Conservation (phyloP, 371 early-diverging fungal genomes). For the Coemansia sp. region DNA sequence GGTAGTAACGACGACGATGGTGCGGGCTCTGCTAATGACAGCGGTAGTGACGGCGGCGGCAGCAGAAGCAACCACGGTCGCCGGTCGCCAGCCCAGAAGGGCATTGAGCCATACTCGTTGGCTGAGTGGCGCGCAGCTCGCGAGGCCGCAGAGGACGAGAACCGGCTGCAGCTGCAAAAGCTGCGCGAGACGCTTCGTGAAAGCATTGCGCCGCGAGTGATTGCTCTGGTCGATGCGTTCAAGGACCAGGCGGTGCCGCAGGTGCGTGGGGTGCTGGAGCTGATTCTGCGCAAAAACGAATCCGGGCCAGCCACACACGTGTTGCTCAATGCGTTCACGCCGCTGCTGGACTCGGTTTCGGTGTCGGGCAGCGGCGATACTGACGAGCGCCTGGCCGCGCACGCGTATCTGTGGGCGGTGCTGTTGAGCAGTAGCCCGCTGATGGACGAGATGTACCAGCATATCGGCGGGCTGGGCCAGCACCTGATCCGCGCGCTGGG, state of each 20-base stretch:
- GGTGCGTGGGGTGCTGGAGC: constrained; percentile 62
- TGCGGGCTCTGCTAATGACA: not conserved
- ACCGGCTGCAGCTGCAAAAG: constrained; percentile 52
- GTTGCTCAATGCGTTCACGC: constrained; percentile 38
- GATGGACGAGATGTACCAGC: constrained; percentile 35
- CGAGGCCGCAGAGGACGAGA: constrained; percentile 38
- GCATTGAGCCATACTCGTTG: constrained; percentile 36
- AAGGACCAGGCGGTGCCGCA: constrained; percentile 65
- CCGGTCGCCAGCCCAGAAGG: constrained; percentile 3
- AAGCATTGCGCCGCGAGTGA: constrained; percentile 54
- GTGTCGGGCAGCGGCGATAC: not conserved
- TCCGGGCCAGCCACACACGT: constrained; percentile 17
- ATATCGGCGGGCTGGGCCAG: constrained; percentile 10
- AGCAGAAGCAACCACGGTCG: no score
- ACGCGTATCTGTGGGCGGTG: constrained; percentile 48
- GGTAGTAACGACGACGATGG: not conserved
- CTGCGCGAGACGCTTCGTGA: constrained; percentile 58
- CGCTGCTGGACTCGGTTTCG: constrained; percentile 26
- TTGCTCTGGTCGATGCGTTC: constrained; percentile 64
- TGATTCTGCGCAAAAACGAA: constrained; percentile 40
- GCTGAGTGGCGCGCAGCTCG: constrained; percentile 40
- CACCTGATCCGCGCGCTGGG: constrained; percentile 42
- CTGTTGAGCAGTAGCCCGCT: constrained; percentile 30
- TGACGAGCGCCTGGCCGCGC: constrained; percentile 42
- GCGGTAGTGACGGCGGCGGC: not conserved